Evolutionary conservation across 257 asterid genomes (phyloP).

Genomic region (Scutellaria minor): DNA sequence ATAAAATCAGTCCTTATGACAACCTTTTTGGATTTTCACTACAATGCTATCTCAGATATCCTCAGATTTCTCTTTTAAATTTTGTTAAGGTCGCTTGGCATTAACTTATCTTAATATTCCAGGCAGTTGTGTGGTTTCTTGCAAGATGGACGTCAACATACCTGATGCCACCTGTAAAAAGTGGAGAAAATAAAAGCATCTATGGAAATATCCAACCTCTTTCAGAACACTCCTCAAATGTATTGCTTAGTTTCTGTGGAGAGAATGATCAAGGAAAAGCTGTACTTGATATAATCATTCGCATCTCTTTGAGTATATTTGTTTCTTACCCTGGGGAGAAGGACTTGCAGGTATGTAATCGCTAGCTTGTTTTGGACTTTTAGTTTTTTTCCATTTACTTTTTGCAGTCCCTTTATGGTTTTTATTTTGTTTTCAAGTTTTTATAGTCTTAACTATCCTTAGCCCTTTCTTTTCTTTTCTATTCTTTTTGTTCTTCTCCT

Average conservation of each 20-base stretch:
- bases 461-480: not conserved
- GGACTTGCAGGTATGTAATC: conserved; percentile 74
- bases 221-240: conserved; percentile 44
- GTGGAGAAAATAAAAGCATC: conserved; percentile 45
- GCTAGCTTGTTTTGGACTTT: conserved; percentile 26
- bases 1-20: not conserved
- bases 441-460: not conserved
- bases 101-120: conserved; percentile 39
- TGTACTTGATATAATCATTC: conserved; percentile 80
- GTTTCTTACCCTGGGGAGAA: conserved; percentile 96
- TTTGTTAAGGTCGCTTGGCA: not conserved
- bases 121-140: conserved; percentile 96
- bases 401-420: not conserved
- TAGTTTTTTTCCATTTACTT: not conserved
- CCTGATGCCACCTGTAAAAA: conserved; percentile 68
- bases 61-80: not conserved
- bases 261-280: conserved; percentile 76
- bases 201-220: conserved; percentile 38
- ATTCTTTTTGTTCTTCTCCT: not conserved
- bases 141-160: conserved; percentile 95
- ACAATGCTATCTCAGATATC: not conserved
- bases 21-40: conserved; percentile 8
- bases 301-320: conserved; percentile 67
- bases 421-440: conserved; percentile 19
- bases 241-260: conserved; percentile 68